Evolutionary conservation across 768 basidiomycete species (phyloP).

Genomic region (Lentinula guzmanii): DNA sequence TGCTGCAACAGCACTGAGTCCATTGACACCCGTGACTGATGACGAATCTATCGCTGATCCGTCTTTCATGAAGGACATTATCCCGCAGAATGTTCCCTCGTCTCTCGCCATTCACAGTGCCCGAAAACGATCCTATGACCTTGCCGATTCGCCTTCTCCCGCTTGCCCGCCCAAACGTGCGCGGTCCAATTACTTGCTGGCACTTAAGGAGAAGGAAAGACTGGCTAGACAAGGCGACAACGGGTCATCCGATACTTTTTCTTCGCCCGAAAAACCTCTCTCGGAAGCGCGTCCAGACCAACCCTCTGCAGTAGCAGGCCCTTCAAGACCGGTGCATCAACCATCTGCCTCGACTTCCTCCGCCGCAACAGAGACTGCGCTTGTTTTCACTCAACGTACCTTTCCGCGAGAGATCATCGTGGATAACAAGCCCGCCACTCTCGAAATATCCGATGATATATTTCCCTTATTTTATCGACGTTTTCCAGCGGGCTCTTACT

Average conservation of each 20-base stretch:
- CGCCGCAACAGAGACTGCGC: background rate
- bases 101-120: background rate
- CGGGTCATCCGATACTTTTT: background rate
- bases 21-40: constrained; percentile 6
- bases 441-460: constrained; percentile 2
- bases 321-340: background rate
- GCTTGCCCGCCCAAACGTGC: background rate
- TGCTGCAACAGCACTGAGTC: background rate
- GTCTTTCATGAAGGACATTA: background rate
- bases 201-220: background rate
- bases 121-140: background rate
- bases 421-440: background rate
- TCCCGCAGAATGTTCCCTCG: background rate
- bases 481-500: constrained; percentile 5
- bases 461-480: constrained; percentile 5
- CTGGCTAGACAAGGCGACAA: background rate
- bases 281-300: background rate
- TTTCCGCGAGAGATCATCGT: background rate
- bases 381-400: background rate
- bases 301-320: background rate
- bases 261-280: background rate
- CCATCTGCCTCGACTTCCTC: background rate
- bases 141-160: background rate
- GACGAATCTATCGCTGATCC: constrained; percentile 4
- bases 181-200: background rate